Base-by-base conservation (phyloP, 192 early-diverging fungal species). In the Umbelopsis vinacea region DNA sequence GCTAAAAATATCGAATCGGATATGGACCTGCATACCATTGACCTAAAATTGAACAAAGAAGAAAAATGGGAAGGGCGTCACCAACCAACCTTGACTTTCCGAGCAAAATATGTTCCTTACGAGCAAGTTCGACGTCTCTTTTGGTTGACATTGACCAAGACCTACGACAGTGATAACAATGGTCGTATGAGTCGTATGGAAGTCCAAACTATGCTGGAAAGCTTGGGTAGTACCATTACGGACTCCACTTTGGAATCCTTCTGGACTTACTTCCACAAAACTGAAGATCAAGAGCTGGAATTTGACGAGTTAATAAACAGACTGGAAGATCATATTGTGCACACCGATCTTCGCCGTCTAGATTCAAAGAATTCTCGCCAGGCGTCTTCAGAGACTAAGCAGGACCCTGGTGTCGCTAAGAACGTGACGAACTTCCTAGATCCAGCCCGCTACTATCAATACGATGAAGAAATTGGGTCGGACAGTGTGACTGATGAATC, bases 181-280 rank as follows among this genome's bases (percentile, higher is more conserved):
- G 83, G 81, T 45, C 66, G 68, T 22, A 76, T 90, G 52, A 87
- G 87, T 71, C 75, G 77, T 52, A 74, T 87, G 22, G 80, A 85
- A 55, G 70, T 92, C 24, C 82, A 82, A 66, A 85, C 90, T 29
- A 84, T 92, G 84, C 82, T 92, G 21, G 88, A 89, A 67, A 79
- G 80, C 53, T 73, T 92, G 23, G 87, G 87, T 22, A 88, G 85
- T 46, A 89, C 84, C 0, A 75, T 90, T 26, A 83, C 86, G 1
- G 82, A 85, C 48, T 81, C 87, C 63, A 86, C 88, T 0, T 84
- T 92, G 10, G 81, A 88, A 47, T 43, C 71, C 3, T 85, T 89
- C 74, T 85, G 82, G 74, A 67, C 73, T 4, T 78, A 79, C 6
- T 77, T 76, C 57, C 55, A 76, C 47, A 79, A 83, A 46, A 55